phyloP scores from a whole-genome alignment of 768 basidiomycete genomes.

The Clitopilus passeckerianus region DNA sequence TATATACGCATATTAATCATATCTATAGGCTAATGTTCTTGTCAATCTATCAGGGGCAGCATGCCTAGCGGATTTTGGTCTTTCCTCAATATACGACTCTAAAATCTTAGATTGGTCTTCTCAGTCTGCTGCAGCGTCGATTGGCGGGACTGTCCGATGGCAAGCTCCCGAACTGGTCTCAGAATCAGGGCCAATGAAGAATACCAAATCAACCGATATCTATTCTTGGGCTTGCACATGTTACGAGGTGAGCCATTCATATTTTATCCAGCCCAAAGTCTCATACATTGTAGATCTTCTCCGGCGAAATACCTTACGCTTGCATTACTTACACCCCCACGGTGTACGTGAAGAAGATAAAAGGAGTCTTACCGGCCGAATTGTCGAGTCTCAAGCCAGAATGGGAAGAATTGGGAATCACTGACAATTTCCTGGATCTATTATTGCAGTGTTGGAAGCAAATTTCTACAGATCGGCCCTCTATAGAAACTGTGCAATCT shows the following conservation, averaged over 20 bases:
- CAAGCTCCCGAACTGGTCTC: conserved; percentile 18
- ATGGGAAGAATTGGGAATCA: too few relatives aligned
- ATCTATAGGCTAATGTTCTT: conserved; percentile 18
- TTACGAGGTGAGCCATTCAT: conserved; percentile 12
- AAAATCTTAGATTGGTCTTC: conserved; percentile 11
- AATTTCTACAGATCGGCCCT: too few relatives aligned
- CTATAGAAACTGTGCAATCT: too few relatives aligned
- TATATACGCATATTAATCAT: not conserved
- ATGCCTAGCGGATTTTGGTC: conserved; percentile 20
- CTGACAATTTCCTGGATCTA: too few relatives aligned
- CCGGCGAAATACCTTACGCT: not conserved
- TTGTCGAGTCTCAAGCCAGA: too few relatives aligned
- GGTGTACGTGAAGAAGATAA: too few relatives aligned
- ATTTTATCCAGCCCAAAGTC: not conserved
- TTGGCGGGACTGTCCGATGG: conserved; percentile 15
- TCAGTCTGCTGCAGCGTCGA: conserved; percentile 5
- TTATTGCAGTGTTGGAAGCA: too few relatives aligned
- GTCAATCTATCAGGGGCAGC: conserved; percentile 10
- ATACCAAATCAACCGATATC: conserved; percentile 13
- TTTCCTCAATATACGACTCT: conserved; percentile 11
- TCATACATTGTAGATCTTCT: not conserved
- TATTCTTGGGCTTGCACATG: conserved; percentile 14
- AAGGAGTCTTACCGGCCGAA: too few relatives aligned
- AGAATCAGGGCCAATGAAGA: conserved; percentile 2
- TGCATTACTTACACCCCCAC: too few relatives aligned